These are phyloP conservation scores for Rhizoclosmatium globosum DNA, from an alignment of 192 early-diverging fungal genomes.

Conservation along the genomic window DNA sequence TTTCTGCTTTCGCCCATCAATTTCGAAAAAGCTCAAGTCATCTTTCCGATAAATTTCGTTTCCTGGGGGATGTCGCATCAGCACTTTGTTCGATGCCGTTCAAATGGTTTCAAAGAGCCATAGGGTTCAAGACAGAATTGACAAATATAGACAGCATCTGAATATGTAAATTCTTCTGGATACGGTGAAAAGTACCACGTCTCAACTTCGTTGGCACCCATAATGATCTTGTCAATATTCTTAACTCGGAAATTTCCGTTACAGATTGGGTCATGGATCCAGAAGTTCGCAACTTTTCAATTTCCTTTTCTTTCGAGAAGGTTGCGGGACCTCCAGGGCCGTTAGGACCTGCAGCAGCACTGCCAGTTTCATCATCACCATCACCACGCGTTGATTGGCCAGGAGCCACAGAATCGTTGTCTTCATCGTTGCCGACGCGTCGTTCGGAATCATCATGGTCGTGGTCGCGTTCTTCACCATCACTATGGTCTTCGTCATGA, in stretches of 20 bases:
- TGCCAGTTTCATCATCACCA: background rate
- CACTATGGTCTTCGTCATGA: too few relatives aligned
- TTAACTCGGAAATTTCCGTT: constrained; percentile 95
- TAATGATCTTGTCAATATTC: constrained; percentile 91
- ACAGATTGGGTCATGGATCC: constrained; percentile 98
- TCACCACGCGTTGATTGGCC: background rate
- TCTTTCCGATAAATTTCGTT: constrained; percentile 98
- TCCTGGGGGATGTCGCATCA: constrained; percentile 93
- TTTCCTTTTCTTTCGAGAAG: constrained; percentile 95
- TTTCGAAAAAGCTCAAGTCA: constrained; percentile 95
- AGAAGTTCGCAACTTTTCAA: constrained; percentile 90
- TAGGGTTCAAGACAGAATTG: constrained; percentile 94
- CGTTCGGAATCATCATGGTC: background rate
- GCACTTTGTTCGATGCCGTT: constrained; percentile 89
- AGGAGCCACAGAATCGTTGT: constrained; percentile 29
- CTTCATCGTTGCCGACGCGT: constrained; percentile 18
- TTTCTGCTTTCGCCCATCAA: constrained; percentile 94
- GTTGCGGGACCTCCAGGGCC: constrained; percentile 14
- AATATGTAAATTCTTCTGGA: constrained; percentile 84
- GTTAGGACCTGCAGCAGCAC: background rate
- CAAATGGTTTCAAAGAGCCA: constrained; percentile 74
- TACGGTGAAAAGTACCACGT: constrained; percentile 99
- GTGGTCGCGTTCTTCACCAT: background rate
- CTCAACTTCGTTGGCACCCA: constrained; percentile 92
- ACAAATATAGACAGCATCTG: constrained; percentile 88